Conservation (phyloP, 2,329 filamentous ascomycete genomes). For the Thielaviopsis ethacetica region DNA sequence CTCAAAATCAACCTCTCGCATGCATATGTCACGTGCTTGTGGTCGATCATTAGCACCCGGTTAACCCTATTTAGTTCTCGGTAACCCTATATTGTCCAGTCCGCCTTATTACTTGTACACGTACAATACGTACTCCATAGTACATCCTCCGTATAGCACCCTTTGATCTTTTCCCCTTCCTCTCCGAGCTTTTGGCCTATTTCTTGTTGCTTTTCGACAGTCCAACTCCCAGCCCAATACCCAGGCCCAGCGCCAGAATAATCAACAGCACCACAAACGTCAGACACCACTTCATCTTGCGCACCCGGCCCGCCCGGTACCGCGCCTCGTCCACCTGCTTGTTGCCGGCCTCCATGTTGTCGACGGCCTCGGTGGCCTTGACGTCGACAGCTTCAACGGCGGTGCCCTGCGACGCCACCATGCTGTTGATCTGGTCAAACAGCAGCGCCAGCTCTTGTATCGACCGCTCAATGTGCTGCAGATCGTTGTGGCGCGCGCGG, state of each 20-base stretch:
- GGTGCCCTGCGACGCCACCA: slow-evolving; percentile 56
- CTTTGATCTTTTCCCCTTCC: neutral
- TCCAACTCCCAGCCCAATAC: slow-evolving; percentile 36
- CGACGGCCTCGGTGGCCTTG: slow-evolving; percentile 47
- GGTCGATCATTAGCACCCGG: too few species aligned
- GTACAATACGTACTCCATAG: too few species aligned
- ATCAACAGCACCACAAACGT: slow-evolving; percentile 44
- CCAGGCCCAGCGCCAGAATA: slow-evolving; percentile 36
- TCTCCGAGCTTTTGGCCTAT: neutral
- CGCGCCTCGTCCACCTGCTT: slow-evolving; percentile 45
- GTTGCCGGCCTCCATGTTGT: slow-evolving; percentile 46
- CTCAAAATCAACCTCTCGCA: too few species aligned
- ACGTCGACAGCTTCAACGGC: slow-evolving; percentile 45
- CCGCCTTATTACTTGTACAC: too few species aligned
- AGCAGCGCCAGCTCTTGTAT: slow-evolving; percentile 52
- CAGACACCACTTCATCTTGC: slow-evolving; percentile 69
- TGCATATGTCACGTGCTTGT: too few species aligned
- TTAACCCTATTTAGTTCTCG: too few species aligned
- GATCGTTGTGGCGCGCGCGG: slow-evolving; percentile 67
- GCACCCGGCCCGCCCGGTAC: slow-evolving; percentile 47
- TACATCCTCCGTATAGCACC: neutral
- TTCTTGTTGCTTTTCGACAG: slow-evolving; percentile 14
- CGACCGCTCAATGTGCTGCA: slow-evolving; percentile 64
- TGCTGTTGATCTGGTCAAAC: slow-evolving; percentile 58
- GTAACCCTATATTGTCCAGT: too few species aligned